These are phyloP conservation scores for Daldinia decipiens DNA, from an alignment of 495 filamentous ascomycete species.

Conservation along the genomic window DNA sequence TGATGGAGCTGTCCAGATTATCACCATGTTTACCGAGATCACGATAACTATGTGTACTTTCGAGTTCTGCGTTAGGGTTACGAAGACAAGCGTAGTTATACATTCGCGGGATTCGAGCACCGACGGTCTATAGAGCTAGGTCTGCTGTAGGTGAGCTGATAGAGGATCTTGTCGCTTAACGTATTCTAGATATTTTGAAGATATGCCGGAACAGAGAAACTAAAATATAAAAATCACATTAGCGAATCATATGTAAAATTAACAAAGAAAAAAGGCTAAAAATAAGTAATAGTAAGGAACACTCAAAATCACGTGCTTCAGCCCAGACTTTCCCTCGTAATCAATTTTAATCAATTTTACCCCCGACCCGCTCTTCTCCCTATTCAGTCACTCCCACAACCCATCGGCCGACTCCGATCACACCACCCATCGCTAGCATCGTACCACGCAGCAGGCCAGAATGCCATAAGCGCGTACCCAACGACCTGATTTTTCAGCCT, in stretches of 20 bases:
- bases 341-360: conserved; percentile 17
- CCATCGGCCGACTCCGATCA: conserved; percentile 37
- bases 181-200: conserved; percentile 3
- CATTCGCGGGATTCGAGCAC: not conserved
- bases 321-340: not conserved
- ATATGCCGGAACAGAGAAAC: not conserved
- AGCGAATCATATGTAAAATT: too few relatives aligned
- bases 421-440: conserved; percentile 26
- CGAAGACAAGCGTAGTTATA: not conserved
- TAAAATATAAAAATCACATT: not conserved
- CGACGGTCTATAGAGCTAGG: not conserved
- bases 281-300: not conserved
- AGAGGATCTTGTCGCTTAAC: not conserved
- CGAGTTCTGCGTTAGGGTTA: too few relatives aligned
- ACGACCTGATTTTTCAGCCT: conserved; percentile 25
- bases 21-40: not conserved
- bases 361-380: conserved; percentile 11
- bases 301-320: conserved; percentile 19
- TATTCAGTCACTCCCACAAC: not conserved
- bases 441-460: conserved; percentile 41
- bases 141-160: not conserved
- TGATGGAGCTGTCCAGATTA: not conserved
- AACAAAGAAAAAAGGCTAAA: not conserved
- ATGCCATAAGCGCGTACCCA: conserved; percentile 31
- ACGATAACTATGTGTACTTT: too few relatives aligned